These are phyloP conservation scores for Glycine soja DNA, from an alignment of 306 rosid genomes.

Conservation along the genomic window DNA sequence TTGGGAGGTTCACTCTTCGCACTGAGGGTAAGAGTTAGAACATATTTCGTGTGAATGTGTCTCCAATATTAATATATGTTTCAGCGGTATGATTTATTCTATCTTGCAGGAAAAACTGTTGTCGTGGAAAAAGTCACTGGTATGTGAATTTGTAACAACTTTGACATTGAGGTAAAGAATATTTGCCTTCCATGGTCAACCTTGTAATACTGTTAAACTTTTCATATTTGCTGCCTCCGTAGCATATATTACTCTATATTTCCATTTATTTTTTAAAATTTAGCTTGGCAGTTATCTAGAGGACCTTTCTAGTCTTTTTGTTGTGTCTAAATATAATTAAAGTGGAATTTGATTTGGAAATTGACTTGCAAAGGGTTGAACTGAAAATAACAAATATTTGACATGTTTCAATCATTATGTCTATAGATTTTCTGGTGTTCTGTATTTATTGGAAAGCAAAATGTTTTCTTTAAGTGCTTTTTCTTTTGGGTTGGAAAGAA, in stretches of 20 bases:
- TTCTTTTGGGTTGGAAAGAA: too few relatives aligned
- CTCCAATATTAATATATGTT: neutral
- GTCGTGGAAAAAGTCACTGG: constrained; percentile 90
- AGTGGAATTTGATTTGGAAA: constrained; percentile 12
- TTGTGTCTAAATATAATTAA: neutral
- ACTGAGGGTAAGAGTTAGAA: constrained; percentile 73
- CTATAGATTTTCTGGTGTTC: neutral
- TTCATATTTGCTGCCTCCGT: constrained; percentile 19
- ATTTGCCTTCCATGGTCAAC: too few relatives aligned
- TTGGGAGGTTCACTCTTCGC: constrained; percentile 98
- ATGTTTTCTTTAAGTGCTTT: too few relatives aligned
- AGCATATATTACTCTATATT: neutral
- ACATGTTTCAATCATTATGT: neutral
- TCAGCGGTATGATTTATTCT: constrained; percentile 11
- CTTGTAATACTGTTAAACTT: too few relatives aligned
- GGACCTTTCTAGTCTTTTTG: neutral
- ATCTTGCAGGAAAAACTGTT: constrained; percentile 81
- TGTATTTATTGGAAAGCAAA: constrained; percentile 22
- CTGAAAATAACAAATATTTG: constrained; percentile 14
- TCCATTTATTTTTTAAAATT: too few relatives aligned
- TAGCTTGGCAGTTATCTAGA: neutral
- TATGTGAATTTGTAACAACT: constrained; percentile 66
- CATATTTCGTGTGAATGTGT: constrained; percentile 12
- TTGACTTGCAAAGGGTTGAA: neutral
- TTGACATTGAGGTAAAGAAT: constrained; percentile 70